Base-by-base conservation (phyloP, 805 yeast genomes). In the Candida coleopterorum region DNA sequence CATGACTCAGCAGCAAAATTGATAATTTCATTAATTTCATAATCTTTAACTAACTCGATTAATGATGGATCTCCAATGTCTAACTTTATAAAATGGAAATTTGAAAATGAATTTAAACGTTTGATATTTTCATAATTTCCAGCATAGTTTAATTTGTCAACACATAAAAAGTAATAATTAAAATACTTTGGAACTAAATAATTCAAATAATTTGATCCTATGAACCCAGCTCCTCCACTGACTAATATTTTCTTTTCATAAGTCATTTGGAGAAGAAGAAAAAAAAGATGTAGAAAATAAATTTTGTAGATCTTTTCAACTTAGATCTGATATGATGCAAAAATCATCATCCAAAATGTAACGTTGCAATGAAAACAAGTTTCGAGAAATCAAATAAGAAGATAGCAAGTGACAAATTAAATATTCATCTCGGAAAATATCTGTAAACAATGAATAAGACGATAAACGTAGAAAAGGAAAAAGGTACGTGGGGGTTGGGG, bases 141-240 rank as follows among this genome's bases (percentile, higher is more conserved):
- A 25, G 75, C 74, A 52, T 75, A 75, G 32, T 60, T 64, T 14
- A 74, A 48, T 32, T 62, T 62, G 43, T 75, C 81, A 21, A 70
- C 49, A 41, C 78, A 71, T 1, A 66, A 50, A 24, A 75, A 64
- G 8, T 45, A 46, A 40, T 55, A 54, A 6, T 45, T 24, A 1
- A 65, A 63, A 36, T 58, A 50, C 18, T 43, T 40, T 3, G 33
- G 18, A 1, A 64, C 63, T 35, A 70, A 48, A 36, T 55, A 51
- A 9, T 64, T 55, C 10, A 70, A 56, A 32, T 70, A 56, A 58
- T 74, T 66, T 1, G 76, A 69, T 4, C 79, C 81, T 40, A 75
- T 68, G 42, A 75, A 75, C 2, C 81, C 81, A 5, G 75, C 75
- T 2, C 79, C 80, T 6, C 81, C 81, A 6, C 80, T 69, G 4